Base-by-base conservation (phyloP, 371 early-diverging fungal genomes). In the Lichtheimia hyalospora region DNA sequence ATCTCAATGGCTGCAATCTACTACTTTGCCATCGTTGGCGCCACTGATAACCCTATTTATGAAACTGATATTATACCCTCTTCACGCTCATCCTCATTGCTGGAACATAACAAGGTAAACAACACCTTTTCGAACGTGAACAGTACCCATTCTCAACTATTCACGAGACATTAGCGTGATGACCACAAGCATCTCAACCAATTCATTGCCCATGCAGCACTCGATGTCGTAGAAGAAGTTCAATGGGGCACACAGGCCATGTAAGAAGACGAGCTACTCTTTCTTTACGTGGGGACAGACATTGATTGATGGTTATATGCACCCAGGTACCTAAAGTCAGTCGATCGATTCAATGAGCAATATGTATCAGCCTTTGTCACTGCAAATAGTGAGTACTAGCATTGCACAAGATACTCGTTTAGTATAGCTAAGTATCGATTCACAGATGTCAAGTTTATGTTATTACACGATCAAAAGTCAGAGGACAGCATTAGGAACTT, bases 261-360 rank as follows among this genome's bases (percentile, higher is more conserved):
- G 93, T 93, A 84, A 61, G 21, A 7, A 46, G 46, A 34, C 5
- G 34, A 28, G 34, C 7, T 27, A 27, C 27, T 1, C 27, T 34
- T 1, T 8, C 6, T 34, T 8, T 8, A 10, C 34, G 34, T 34
- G 34, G 34, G 10, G 34, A 8, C 10, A 34, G 2, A 34, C 10
- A 34, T 34, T 34, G 34, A 34, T 34, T 5, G 10, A 1, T 4
- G 27, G 27, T 27, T 27, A 2, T 7, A 34, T 34, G 34, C 2
- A 28, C 21, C 14, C 43, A 95, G 96, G 86, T 97, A 95, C 68
- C 80, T 97, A 43, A 96, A 95, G 67, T 85, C 91, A 1, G 89
- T 98, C 51, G 98, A 98, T 75, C 85, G 91, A 66, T 96, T 94
- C 79, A 96, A 96, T 63, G 97, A 98, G 63, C 91, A 88, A 79